These are phyloP conservation scores for Mortierella sp. DNA, from an alignment of 371 early-diverging fungal species.

Conservation along the genomic window DNA sequence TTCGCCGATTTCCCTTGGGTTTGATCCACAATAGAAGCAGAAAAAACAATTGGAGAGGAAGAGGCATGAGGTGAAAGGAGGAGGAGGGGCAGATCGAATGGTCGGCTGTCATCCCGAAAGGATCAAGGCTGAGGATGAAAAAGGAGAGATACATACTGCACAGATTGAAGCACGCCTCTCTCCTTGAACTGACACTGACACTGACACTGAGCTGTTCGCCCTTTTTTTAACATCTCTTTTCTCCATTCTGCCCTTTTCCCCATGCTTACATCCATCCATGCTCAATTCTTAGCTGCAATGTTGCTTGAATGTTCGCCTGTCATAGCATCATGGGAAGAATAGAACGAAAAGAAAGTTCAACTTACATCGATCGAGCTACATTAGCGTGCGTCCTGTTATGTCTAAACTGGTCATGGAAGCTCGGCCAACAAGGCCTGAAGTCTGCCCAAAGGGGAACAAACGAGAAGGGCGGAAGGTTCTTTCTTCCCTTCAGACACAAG, in stretches of 20 bases:
- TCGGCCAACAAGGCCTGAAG: not conserved
- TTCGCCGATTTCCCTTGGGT: constrained; percentile 9
- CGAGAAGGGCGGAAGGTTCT: not conserved
- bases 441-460: not conserved
- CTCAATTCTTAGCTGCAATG: no score
- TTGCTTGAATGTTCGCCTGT: no score
- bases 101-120: constrained; percentile 1
- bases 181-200: not conserved
- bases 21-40: not conserved
- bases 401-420: not conserved
- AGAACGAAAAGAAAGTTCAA: no score
- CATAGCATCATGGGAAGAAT: no score
- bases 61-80: not conserved
- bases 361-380: not conserved
- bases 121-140: not conserved
- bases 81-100: not conserved
- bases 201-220: not conserved
- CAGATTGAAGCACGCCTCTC: no score
- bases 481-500: no score
- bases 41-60: not conserved
- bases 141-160: not conserved
- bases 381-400: not conserved
- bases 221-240: not conserved
- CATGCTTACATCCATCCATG: not conserved
- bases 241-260: not conserved